These are phyloP conservation scores for Tylopilus plumbeoviolaceoides DNA, from an alignment of 768 basidiomycete genomes.

Conservation along the genomic window DNA sequence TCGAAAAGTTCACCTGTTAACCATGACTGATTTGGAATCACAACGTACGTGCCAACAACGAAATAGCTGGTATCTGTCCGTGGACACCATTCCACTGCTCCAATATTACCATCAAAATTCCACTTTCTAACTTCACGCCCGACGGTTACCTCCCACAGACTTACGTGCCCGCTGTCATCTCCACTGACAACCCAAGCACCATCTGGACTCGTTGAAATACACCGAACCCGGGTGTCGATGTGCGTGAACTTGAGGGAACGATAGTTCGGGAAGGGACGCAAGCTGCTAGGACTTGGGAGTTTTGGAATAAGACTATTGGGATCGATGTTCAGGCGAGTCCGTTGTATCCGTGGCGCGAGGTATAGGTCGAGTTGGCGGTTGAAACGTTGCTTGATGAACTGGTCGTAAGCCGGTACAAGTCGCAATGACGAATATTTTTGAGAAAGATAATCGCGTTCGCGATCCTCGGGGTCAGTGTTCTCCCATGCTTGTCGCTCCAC, in stretches of 20 bases:
- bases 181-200: conserved; percentile 91
- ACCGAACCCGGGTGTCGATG: conserved; percentile 61
- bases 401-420: conserved; percentile 86
- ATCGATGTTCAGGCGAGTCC: conserved; percentile 86
- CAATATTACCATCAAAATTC: conserved; percentile 76
- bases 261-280: conserved; percentile 93
- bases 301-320: conserved; percentile 90
- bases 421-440: conserved; percentile 82
- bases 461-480: conserved; percentile 78
- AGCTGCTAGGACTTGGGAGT: conserved; percentile 84
- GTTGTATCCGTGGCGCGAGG: conserved; percentile 87
- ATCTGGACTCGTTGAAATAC: conserved; percentile 77
- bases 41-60: conserved; percentile 71
- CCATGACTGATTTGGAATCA: conserved; percentile 3
- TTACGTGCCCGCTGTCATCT: conserved; percentile 81
- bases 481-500: conserved; percentile 83
- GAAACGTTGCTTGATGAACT: conserved; percentile 92
- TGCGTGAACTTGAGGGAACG: conserved; percentile 71
- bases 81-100: conserved; percentile 91
- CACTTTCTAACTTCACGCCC: conserved; percentile 87
- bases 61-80: conserved; percentile 77
- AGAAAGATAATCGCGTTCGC: conserved; percentile 85
- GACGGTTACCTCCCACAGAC: conserved; percentile 88
- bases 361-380: conserved; percentile 93
- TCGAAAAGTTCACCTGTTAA: conserved; percentile 5